Base-by-base conservation (phyloP, 495 filamentous ascomycete genomes). In the Annulohypoxylon stygium region DNA sequence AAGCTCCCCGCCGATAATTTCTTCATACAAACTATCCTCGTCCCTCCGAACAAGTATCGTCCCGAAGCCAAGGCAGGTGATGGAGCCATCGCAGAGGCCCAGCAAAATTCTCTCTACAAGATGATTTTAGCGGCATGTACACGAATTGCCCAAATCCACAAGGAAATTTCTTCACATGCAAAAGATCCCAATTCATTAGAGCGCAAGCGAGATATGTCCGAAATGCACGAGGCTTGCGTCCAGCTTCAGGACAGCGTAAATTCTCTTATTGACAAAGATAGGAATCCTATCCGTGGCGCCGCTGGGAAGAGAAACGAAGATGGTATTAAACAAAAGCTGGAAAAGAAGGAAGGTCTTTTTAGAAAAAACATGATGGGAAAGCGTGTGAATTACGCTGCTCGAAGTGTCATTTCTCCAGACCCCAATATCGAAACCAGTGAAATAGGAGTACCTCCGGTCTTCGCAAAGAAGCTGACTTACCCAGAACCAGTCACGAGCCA, bases 331-430 rank as follows among this genome's bases (percentile, higher is more conserved):
- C 97, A 99, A 77, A 92, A 93, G 75, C 87, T 99, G 14, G 97
- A 99, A 82, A 98, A 98, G 87, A 99, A 99, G 81, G 97, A 99
- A 77, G 97, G 97, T 53, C 83, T 99, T 54, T 98, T 99, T 85
- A 87, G 97, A 74, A 98, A 95, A 87, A 97, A 99, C 83, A 98
- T 99, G 95, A 99, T 99, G 97, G 97, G 97, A 54, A 99, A 99
- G 84, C 93, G 97, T 83, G 97, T 99, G 80, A 98, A 99, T 81
- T 98, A 94, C 79, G 97, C 97, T 64, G 97, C 97, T 60, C 92
- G 97, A 79, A 96, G 91, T 86, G 97, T 99, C 74, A 99, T 99
- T 70, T 98, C 95, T 33, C 96, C 97, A 2, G 97, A 99, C 79
- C 97, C 97, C 3, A 98, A 97, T 76, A 96, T 99, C 76, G 97